Percentiles rank a stretch among this genome's conserved stretches.
Evolutionary conservation across 345 rosid species (phyloP).

Genomic region (Punica granatum): DNA sequence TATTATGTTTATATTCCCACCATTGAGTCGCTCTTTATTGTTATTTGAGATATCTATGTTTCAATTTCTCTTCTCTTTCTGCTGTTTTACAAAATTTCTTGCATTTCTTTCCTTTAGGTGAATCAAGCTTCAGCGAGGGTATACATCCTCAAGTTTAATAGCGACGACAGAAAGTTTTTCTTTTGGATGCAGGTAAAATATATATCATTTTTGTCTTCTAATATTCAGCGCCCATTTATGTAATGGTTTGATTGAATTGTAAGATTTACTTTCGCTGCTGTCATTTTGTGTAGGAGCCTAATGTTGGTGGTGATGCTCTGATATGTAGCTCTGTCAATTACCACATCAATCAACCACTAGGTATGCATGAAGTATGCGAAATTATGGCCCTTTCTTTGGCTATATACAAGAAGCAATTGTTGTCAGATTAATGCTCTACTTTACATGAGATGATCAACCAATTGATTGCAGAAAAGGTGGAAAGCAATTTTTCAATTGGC

Average conservation of each 20-base stretch:
- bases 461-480: background rate
- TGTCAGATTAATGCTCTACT: no score
- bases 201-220: conserved; percentile 1
- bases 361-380: conserved; percentile 20
- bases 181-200: conserved; percentile 84
- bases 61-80: background rate
- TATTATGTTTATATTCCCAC: background rate
- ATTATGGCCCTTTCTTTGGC: background rate
- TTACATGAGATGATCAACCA: background rate
- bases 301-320: conserved; percentile 58
- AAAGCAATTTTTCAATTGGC: background rate
- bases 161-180: conserved; percentile 82
- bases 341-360: conserved; percentile 68
- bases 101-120: conserved; percentile 38
- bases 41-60: background rate
- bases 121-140: conserved; percentile 86
- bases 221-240: conserved; percentile 5
- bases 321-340: conserved; percentile 64
- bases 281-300: conserved; percentile 54
- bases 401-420: no score
- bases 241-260: background rate
- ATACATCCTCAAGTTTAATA: conserved; percentile 77
- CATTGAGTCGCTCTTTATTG: background rate
- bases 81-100: conserved; percentile 6
- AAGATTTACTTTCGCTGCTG: background rate